Base-by-base conservation (phyloP, 345 rosid genomes). In the Salix caprea region DNA sequence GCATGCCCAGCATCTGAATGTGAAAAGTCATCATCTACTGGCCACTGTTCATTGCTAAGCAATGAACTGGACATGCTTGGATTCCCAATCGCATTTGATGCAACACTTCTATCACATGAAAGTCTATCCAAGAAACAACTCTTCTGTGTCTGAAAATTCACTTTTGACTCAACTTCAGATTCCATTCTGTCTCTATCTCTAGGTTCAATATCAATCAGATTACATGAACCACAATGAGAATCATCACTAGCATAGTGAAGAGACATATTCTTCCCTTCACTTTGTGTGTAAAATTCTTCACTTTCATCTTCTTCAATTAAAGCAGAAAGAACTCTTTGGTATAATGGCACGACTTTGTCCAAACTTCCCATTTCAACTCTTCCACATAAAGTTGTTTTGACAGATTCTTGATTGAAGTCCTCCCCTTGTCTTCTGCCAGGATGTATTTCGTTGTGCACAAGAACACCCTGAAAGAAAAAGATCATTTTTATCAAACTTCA, bases 171-270 rank as follows among this genome's bases (percentile, higher is more conserved):
- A 69, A 84, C 97, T 84, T 93, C 99, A 83, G 91, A 91, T 87
- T 96, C 99, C 89, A 91, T 83, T 81, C 91, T 89, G 82, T 93
- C 99, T 85, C 90, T 89, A 76, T 93, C 92, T 85, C 84, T 93
- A 78, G 88, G 81, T 78, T 93, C 99, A 39, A 88, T 81, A 80
- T 96, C 99, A 69, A 90, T 88, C 79, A 85, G 90, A 81, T 91
- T 93, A 75, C 98, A 96, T 32, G 98, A 92, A 85, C 97, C 97
- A 80, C 95, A 92, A 80, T 93, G 97, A 81, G 99, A 96, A 84
- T 92, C 98, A 87, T 96, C 99, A 76, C 99, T 93, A 28, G 89
- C 91, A 67, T 91, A 88, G 81, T 96, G 98, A 73, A 90, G 89
- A 68, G 94, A 84, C 83, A 90, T 77, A 78, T 86, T 91, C 80